Evolutionary conservation across 208 protist species (phyloP).

Genomic region (Trypanosoma boissoni): DNA sequence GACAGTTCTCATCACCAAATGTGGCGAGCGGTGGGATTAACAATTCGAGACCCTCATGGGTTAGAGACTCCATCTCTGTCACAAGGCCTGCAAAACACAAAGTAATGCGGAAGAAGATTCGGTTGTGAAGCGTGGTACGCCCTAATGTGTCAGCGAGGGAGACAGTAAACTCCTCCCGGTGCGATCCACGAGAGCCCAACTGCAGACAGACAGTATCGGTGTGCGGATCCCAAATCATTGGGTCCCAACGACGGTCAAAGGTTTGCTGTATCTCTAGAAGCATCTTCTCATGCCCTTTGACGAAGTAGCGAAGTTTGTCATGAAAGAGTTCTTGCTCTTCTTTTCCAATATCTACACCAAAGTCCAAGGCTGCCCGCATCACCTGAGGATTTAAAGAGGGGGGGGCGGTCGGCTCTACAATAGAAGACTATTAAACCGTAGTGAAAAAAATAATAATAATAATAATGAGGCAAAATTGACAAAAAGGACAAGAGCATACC

Average conservation of each 20-base stretch:
- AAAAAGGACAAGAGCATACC: constrained; percentile 11
- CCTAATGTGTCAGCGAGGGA: constrained; percentile 50
- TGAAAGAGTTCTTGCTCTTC: constrained; percentile 28
- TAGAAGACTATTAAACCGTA: no score
- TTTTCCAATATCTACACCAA: constrained; percentile 31
- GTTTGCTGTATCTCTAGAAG: constrained; percentile 52
- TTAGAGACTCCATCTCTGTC: constrained; percentile 48
- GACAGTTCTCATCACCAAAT: constrained; percentile 38
- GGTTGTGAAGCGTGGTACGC: constrained; percentile 26
- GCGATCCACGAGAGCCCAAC: constrained; percentile 18
- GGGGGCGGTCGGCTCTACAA: not conserved
- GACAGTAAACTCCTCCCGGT: constrained; percentile 7
- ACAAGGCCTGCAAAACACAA: constrained; percentile 35
- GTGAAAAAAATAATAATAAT: constrained; percentile 1
- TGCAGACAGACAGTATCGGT: constrained; percentile 37
- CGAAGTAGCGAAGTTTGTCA: constrained; percentile 37
- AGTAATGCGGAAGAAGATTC: constrained; percentile 39
- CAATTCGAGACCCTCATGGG: constrained; percentile 29
- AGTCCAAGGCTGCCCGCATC: constrained; percentile 21
- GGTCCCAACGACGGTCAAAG: constrained; percentile 43
- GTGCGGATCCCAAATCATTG: constrained; percentile 43
- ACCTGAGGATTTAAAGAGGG: not conserved
- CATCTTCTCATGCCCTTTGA: constrained; percentile 46
- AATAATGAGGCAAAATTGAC: constrained; percentile 9
- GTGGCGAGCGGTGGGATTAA: constrained; percentile 46